These are phyloP conservation scores for Rhododendron ferrugineum DNA, from an alignment of 148 eudicot species.

Conservation along the genomic window DNA sequence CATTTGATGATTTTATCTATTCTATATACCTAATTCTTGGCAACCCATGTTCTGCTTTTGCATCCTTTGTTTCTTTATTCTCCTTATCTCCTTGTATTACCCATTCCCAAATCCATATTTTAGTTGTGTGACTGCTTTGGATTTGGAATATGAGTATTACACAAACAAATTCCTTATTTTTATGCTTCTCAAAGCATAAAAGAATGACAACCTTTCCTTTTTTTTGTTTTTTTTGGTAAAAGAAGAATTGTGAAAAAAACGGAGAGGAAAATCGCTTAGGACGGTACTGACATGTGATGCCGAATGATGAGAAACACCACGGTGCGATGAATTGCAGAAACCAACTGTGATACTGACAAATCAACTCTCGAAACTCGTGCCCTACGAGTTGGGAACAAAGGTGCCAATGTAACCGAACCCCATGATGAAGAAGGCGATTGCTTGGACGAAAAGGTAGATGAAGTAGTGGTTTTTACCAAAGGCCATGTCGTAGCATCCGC, in stretches of 20 bases:
- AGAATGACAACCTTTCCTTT: background rate
- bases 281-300: background rate
- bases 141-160: background rate
- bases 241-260: background rate
- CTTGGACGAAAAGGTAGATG: conserved; percentile 32
- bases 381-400: conserved; percentile 22
- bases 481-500: conserved; percentile 28
- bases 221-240: background rate
- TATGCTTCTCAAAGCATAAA: conserved; percentile 5
- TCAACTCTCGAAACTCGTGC: background rate
- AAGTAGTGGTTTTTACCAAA: conserved; percentile 29
- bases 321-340: background rate
- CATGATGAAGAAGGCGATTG: conserved; percentile 28
- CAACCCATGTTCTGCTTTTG: background rate
- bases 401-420: conserved; percentile 37
- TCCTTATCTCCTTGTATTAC: background rate
- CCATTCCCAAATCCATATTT: background rate
- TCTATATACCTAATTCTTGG: background rate
- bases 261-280: background rate
- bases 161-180: conserved; percentile 1
- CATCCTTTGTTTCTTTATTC: background rate
- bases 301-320: background rate
- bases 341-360: background rate
- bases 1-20: background rate
- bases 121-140: background rate